Base-by-base conservation (phyloP, 176 grass and related monocot genomes). In the Triticum urartu region DNA sequence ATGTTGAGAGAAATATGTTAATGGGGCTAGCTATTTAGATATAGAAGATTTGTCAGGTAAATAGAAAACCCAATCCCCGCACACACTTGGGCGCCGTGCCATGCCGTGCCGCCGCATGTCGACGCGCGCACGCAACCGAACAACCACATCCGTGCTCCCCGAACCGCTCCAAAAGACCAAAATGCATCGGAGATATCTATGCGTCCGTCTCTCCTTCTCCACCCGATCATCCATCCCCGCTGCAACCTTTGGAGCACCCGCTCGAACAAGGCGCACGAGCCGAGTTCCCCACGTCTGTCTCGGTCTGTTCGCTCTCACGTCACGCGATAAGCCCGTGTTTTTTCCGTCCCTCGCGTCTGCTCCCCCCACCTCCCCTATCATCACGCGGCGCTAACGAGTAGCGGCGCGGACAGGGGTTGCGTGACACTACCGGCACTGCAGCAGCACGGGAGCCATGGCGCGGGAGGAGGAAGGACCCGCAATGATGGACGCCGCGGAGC, bases 401-500 rank as follows among this genome's bases (percentile, higher is more conserved):
- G 48, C 48, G 48, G 6, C 73, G 54, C 35, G 14, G 83, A 34
- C 83, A 40, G 69, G 18, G 21, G 0, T 21, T 10, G 42, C 54
- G 72, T 75, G 47, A 39, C 68, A 36, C 20, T 40, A 39, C 20
- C 4, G 32, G 71, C 42, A 47, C 67, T 72, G 68, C 68, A 43
- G n/a, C 39, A 30, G 30, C 38, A 36, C 28, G n/a, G 11, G 11
- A 6, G 73, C 13, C 25, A 88, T 67, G 72, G 25, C 50, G 34
- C 58, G 28, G 48, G 47, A 84, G 84, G 79, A 35, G 35, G 36
- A 86, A 80, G 36, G 58, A 21, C 30, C 84, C 58, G 56, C 80
- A 81, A 92, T 90, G 94, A 92, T 92, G 94, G 89, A 87, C 36
- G 89, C 87, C 33, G 87, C 88, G 32, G 72, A 54, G 78, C 95